Evolutionary conservation across 805 yeast species (phyloP), one percentile per base, ranked within the genome.

Genomic region (Kazachstania psychrophila): DNA sequence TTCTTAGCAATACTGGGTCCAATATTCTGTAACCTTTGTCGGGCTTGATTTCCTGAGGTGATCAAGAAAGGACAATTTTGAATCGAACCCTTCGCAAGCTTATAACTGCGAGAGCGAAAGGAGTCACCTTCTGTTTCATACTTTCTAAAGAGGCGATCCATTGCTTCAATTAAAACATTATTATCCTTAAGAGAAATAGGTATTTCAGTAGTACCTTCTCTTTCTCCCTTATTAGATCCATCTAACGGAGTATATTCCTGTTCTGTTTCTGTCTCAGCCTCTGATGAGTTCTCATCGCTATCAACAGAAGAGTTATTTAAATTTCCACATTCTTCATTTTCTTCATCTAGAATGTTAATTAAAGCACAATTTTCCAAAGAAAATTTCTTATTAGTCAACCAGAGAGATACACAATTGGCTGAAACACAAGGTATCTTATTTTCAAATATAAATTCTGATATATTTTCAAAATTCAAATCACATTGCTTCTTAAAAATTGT

Each of bases 1-100:
- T 58, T 58, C 27, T 44, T 51, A 2, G 57, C 57, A 35, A 58
- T 54, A 22, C 61, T 52, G 5, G 49, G 29, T 5, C 57, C 57
- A 18, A 54, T 43, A 37, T 54, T 45, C 4, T 50, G 36, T 13
- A 55, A 34, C 17, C 45, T 40, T 15, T 29, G 27, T 31, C 40
- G 45, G 4, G 61, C 60, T 39, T 55, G 50, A 19, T 39, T 34
- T 10, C 57, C 60, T 5, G 57, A 48, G 14, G 33, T 31, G n/a
- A 58, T 51, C 10, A 31, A 28, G 14, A 43, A 42, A 2, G 47
- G 46, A 31, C 45, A 46, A 8, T 38, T 39, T 28, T 47, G 43
- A 13, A 58, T 41, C 1, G 56, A 46, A 12, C 41, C 41, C 15
- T 38, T 44, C 13, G 61, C 61, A 11, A 56, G 33, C 31, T 40